Base-by-base conservation (phyloP, 108 stramenopile genomes). In the Chaetoceros tenuissimus region DNA sequence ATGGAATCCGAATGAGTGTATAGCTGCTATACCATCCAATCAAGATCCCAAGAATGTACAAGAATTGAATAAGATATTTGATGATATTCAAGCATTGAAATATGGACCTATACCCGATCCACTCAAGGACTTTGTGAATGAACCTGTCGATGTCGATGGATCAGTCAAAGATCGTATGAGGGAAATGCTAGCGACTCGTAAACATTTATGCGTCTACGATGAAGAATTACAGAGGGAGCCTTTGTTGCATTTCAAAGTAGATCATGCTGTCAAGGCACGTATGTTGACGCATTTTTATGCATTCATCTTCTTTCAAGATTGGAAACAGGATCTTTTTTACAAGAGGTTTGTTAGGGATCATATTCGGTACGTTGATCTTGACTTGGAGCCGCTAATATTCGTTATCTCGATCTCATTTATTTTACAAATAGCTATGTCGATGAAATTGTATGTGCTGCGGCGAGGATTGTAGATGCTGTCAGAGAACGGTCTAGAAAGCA, bases 401-500 rank as follows among this genome's bases (percentile, higher is more conserved):
- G n/a, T n/a, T n/a, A n/a, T n/a, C n/a, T n/a, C n/a, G n/a, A n/a
- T n/a, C n/a, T n/a, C n/a, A n/a, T n/a, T n/a, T n/a, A n/a, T n/a
- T n/a, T n/a, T n/a, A n/a, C n/a, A n/a, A n/a, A n/a, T n/a, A n/a
- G n/a, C n/a, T 82, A 79, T 53, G 62, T 64, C 40, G 90, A 95
- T 72, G 88, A 86, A n/a, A 84, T 95, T 27, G 85, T 90, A 60
- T 95, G 94, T 66, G 85, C 80, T 19, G 90, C 89, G 10, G 92
- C 84, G 25, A 68, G 80, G n/a, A 67, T 89, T 22, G 75, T 89
- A 3, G 58, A 63, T 29, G 86, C 79, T 18, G 50, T 96, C 13
- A 77, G 87, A 0, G 63, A 84, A 34, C 60, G 71, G 27, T 63
- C 75, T 0, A 55, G 64, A 13, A 51, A 66, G 5, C 19, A 29